Evolutionary conservation across 306 rosid species (phyloP).

Genomic region (Medicago lupulina): DNA sequence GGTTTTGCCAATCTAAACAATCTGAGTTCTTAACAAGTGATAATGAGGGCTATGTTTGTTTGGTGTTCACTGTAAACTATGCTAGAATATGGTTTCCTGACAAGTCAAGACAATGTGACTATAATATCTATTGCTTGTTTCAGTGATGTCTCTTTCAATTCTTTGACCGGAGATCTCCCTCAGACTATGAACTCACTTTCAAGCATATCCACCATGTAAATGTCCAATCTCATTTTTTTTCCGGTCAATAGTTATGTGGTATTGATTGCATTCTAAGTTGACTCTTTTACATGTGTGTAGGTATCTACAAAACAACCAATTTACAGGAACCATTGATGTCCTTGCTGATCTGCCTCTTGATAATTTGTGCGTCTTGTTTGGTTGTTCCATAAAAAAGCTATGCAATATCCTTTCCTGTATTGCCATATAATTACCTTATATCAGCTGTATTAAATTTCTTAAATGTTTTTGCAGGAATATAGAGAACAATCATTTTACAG

Average conservation of each 20-base stretch:
- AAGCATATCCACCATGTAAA: constrained; percentile 70
- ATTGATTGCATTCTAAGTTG: constrained; percentile 40
- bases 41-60: constrained; percentile 13
- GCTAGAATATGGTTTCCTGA: constrained; percentile 30
- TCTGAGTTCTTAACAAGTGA: not conserved
- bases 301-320: constrained; percentile 86
- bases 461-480: constrained; percentile 71
- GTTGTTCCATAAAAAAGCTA: constrained; percentile 30
- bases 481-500: constrained; percentile 78
- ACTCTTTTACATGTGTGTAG: constrained; percentile 52
- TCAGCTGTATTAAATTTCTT: constrained; percentile 33
- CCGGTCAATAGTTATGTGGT: constrained; percentile 33
- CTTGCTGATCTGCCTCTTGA: constrained; percentile 89
- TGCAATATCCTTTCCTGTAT: constrained; percentile 32
- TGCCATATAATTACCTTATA: constrained; percentile 19
- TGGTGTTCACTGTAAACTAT: constrained; percentile 6
- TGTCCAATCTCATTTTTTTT: constrained; percentile 11
- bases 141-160: constrained; percentile 95
- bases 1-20: constrained; percentile 22
- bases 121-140: constrained; percentile 45
- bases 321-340: constrained; percentile 81
- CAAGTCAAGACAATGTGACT: constrained; percentile 23
- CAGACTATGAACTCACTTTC: constrained; percentile 82
- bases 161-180: constrained; percentile 79
- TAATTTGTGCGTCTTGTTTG: constrained; percentile 58